Base-by-base conservation (phyloP, 2,329 filamentous ascomycete genomes). In the Emmonsia crescens region DNA sequence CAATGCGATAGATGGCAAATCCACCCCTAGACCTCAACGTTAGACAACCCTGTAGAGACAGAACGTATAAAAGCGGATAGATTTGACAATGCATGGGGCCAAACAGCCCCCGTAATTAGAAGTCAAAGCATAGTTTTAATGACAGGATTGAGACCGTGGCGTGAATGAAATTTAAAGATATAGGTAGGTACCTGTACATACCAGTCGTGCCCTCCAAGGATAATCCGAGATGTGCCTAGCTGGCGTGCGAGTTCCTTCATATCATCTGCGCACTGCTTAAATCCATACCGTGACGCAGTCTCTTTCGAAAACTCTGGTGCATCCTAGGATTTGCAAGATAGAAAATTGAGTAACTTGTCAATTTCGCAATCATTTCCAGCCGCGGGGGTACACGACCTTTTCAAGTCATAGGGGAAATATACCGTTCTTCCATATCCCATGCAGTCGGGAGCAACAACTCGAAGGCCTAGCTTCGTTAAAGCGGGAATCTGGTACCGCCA, bases 131-230 rank as follows among this genome's bases (percentile, higher is more conserved):
- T n/a, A 46, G 42, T 3, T 46, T 46, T 10, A 24, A 51, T 9
- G 24, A 19, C 48, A 9, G 19, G 5, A 46, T 46, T 46, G 19
- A 46, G 10, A 21, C 5, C 27, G 19, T 51, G 12, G 5, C 48
- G 24, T 5, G 48, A 31, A 9, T 19, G 48, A 51, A 29, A 29
- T 51, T 51, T 16, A 16, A 57, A n/a, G 5, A 10, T 42, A 57
- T n/a, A 12, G 4, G 21, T 42, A 3, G n/a, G n/a, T n/a, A n/a
- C n/a, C 14, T 57, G 31, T 24, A 65, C 60, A 56, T 73, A 77
- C 84, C 93, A 96, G 76, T 97, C 93, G 76, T 96, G 93, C 8
- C 91, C 93, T 57, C 91, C 91, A 16, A 96, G 82, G 61, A 96
- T 86, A 69, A 96, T 87, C 56, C 73, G 78, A 51, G 71, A 77